phyloP scores from a whole-genome alignment of 2,329 filamentous ascomycete genomes.

The Apiospora marii region DNA sequence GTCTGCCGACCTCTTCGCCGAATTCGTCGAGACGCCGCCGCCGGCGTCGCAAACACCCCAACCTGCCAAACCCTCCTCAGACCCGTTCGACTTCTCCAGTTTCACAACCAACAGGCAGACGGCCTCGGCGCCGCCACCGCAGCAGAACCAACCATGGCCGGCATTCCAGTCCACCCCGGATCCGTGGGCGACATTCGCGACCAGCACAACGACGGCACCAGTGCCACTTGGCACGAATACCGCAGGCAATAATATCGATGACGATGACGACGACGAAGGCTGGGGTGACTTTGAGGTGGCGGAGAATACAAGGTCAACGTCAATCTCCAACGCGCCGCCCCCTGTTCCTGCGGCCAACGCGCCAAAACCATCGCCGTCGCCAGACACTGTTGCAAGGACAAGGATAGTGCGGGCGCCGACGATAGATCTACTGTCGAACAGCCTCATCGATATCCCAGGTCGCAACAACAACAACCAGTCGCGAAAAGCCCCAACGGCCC shows the following conservation, averaged over 20 bases:
- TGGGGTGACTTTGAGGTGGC: conserved; percentile 75
- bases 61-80: conserved; percentile 24
- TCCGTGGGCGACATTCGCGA: conserved; percentile 23
- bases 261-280: conserved; percentile 67
- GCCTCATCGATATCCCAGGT: conserved; percentile 50
- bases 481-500: conserved; percentile 24
- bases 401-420: conserved; percentile 57
- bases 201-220: conserved; percentile 7
- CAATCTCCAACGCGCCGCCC: conserved; percentile 29
- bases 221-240: background rate
- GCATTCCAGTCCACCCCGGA: conserved; percentile 37
- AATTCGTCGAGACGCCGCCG: conserved; percentile 57
- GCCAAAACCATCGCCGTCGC: background rate
- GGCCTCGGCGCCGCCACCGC: conserved; percentile 11
- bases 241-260: conserved; percentile 33
- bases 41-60: conserved; percentile 38
- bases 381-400: conserved; percentile 30
- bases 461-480: conserved; percentile 23
- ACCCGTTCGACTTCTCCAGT: conserved; percentile 34
- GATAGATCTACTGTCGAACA: conserved; percentile 62
- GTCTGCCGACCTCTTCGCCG: conserved; percentile 72
- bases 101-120: background rate
- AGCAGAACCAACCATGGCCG: conserved; percentile 42
- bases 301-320: conserved; percentile 35
- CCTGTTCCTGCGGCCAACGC: background rate